These are phyloP conservation scores for Colletotrichum lindemuthianum DNA, from an alignment of 2,329 filamentous ascomycete species.

Conservation along the genomic window DNA sequence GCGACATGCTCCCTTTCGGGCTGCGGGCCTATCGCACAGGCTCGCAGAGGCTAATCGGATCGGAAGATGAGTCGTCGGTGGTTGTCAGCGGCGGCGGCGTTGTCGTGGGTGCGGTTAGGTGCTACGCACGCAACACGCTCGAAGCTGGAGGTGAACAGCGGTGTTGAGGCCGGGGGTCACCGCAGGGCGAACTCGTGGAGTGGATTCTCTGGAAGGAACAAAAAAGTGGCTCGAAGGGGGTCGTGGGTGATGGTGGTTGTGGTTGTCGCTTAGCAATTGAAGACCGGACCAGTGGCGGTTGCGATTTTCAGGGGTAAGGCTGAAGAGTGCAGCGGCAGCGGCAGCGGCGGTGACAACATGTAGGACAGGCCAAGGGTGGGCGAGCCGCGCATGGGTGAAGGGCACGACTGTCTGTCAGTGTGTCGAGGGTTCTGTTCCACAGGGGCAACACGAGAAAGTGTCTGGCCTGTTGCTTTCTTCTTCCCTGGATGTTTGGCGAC, in stretches of 20 bases:
- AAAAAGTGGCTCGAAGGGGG: slow-evolving; percentile 34
- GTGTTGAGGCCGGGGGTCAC: slow-evolving; percentile 15
- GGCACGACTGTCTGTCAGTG: not conserved
- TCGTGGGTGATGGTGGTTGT: not conserved
- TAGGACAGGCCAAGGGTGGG: slow-evolving; percentile 30
- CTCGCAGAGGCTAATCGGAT: slow-evolving; percentile 1
- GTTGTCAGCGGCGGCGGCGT: slow-evolving; percentile 10
- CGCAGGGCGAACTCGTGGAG: slow-evolving; percentile 27
- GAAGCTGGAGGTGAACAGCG: slow-evolving; percentile 16
- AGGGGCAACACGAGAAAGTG: slow-evolving; percentile 9
- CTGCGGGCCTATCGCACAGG: slow-evolving; percentile 15
- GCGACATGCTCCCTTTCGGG: slow-evolving; percentile 72
- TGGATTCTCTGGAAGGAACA: slow-evolving; percentile 27
- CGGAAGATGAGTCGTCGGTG: not conserved
- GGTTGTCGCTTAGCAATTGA: slow-evolving; percentile 33
- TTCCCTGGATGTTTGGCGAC: not conserved
- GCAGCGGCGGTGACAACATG: slow-evolving; percentile 31
- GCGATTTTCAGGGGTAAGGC: slow-evolving; percentile 36
- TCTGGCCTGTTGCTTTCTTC: slow-evolving; percentile 1
- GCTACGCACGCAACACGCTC: slow-evolving; percentile 5
- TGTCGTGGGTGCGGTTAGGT: slow-evolving; percentile 1
- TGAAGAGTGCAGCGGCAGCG: slow-evolving; percentile 21
- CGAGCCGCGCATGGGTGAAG: slow-evolving; percentile 26
- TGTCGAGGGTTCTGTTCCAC: not conserved
- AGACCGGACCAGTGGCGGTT: slow-evolving; percentile 25